Evolutionary conservation across 495 filamentous ascomycete genomes (phyloP).

Genomic region (Penicillium paxilli): DNA sequence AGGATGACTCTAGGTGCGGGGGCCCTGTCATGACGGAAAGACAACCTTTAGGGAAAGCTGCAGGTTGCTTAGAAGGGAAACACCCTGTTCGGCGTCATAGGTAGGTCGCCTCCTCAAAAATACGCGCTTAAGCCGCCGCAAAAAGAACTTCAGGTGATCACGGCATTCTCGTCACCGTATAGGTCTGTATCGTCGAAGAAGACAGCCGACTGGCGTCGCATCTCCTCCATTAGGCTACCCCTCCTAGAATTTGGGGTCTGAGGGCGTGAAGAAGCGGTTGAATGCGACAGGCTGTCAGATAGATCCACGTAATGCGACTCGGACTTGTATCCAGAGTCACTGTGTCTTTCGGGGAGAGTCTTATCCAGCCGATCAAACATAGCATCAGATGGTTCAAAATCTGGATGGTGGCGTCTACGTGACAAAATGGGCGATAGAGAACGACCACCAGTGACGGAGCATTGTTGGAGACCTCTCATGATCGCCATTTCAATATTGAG

Average conservation of each 20-base stretch:
- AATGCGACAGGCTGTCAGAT: conserved; percentile 31
- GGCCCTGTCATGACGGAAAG: conserved; percentile 16
- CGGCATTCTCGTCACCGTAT: conserved; percentile 31
- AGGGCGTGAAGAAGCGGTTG: conserved; percentile 25
- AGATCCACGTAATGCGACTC: conserved; percentile 22
- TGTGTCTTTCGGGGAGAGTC: conserved; percentile 30
- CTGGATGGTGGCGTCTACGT: conserved; percentile 21
- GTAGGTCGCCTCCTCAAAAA: neutral
- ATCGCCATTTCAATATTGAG: conserved; percentile 80
- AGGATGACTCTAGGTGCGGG: too few relatives aligned
- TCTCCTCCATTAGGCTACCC: conserved; percentile 57
- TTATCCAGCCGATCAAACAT: conserved; percentile 31
- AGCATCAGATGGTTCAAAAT: conserved; percentile 20
- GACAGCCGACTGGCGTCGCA: conserved; percentile 59
- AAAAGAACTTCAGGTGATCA: conserved; percentile 19
- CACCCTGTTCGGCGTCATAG: conserved; percentile 11
- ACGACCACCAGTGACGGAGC: conserved; percentile 30
- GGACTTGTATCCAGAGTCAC: conserved; percentile 20
- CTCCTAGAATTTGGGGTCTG: conserved; percentile 26
- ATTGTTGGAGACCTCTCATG: conserved; percentile 68
- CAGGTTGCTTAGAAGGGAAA: conserved; percentile 19
- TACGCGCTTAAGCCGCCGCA: conserved; percentile 17
- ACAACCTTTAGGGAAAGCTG: conserved; percentile 16
- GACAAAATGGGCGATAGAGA: conserved; percentile 28
- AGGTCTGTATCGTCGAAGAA: conserved; percentile 60